Evolutionary conservation across 1,139 yeast species (phyloP), one percentile per base, ranked within the genome.

Genomic region (Debaryomyces sp.): DNA sequence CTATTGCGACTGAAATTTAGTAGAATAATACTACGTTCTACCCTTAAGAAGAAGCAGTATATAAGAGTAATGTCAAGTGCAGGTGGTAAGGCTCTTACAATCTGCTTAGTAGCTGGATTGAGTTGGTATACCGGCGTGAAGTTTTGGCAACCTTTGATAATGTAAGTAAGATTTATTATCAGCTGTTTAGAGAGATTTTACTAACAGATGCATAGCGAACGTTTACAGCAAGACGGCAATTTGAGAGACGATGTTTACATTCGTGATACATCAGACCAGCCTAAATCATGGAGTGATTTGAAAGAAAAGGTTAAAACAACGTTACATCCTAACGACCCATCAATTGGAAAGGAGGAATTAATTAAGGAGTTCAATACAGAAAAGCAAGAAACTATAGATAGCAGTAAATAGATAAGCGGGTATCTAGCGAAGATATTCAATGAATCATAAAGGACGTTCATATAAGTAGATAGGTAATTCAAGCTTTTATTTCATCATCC

Each of bases 71-170:
- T 67, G 72, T 62, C 70, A 13, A 51, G 55, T n/a, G 49, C 52
- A 15, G 70, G 66, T 27, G 56, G 57, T 3, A 68, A 67, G 52
- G 61, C 60, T 10, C 38, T 66, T 1, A 55, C 69, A 0, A 48
- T 72, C 5, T 50, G 70, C 24, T 65, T 70, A 26, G 74, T 69
- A 4, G 70, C 73, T 6, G 70, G 66, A 6, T 56, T 73, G 32
- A 71, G 79, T 48, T 74, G 78, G 77, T 76, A 73, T 50, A 66
- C 77, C 24, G 87, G 94, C 0, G 70, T 82, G 48, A 81, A 78
- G 60, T 87, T 87, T 67, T 87, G 89, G 76, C 85, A 84, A 57
- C 95, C 96, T 1, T 64, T 87, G 29, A 77, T 87, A 5, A 76
- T 87, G 86, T 82, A 74, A 59, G 86, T 80, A 43, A 27, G 12